Base-by-base conservation (phyloP, 2,329 filamentous ascomycete species). In the Malbranchea cinnamomea region DNA sequence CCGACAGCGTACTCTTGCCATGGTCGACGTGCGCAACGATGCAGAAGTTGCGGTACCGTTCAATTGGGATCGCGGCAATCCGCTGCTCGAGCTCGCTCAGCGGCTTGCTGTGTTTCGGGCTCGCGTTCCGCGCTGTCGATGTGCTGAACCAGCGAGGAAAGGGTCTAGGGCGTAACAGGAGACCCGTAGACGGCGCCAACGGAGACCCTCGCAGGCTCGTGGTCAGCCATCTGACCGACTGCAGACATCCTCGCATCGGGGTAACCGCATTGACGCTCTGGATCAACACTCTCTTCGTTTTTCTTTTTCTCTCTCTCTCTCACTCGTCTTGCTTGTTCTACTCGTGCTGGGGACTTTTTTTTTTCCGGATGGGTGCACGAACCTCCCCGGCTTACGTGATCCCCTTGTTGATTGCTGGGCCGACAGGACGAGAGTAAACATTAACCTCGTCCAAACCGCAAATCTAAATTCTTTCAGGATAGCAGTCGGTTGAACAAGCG, bases 1-100 rank as follows among this genome's bases (percentile, higher is more conserved):
- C 89, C 42, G 78, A 87, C 31, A 98, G 73, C 4, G 89, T 98
- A 50, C 81, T 92, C 59, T 98, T 98, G 47, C 89, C 89, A 73
- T 98, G 89, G 54, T 98, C 89, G 50, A 98, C 91, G 54, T 98
- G 89, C 6, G 89, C 89, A 30, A 98, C 87, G 47, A 98, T 95
- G 57, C 89, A 98, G 54, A 98, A 98, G 56, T 98, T 98, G 39
- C 89, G 78, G 47, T 70, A 67, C 21, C 62, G 54, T 21, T 66
- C 62, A 31, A 67, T 56, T 5, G 63, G 63, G 30, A 67, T 65
- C 3, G 53, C 54, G 4, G 57, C 50, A 20, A 67, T 65, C 27
- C 73, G 63, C 34, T 61, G 57, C 49, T 78, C 73, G 13, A 78
- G 60, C 14, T 67, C 63, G n/a, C n/a, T 63, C 49, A 4, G 50